Evolutionary conservation across 108 stramenopile species (phyloP), one percentile per base, ranked within the genome.

Genomic region (Skeletonema potamos): DNA sequence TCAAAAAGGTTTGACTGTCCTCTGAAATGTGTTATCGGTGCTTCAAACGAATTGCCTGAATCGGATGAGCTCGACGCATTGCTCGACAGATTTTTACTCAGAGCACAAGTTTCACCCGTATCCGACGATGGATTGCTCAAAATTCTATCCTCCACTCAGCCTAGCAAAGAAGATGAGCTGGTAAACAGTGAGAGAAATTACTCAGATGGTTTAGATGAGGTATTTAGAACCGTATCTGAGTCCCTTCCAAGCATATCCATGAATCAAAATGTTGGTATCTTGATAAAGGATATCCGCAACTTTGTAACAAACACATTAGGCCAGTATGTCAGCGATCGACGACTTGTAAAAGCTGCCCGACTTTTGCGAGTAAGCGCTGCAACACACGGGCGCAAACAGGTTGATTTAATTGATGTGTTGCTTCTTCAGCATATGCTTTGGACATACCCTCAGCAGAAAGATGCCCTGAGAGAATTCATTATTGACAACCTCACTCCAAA

Each of bases 41-140:
- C 91, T 4, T 86, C 88, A 9, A 92, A 92, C 76, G 88, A 89
- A 59, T 57, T 92, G 6, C 87, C 87, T 6, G 91, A 92, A 33
- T 85, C 83, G 37, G 87, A 89, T 12, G 88, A 92, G 48, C 82
- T 89, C 8, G 86, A 85, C 68, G 91, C 91, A 22, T 65, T 92
- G 15, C 83, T 84, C 33, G 91, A 92, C 66, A 82, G 91, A 17
- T 92, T 92, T 60, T 69, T 92, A 24, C 46, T 92, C 0, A 64
- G 91, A 44, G 84, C 86, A 27, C 82, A 88, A 54, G 91, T 92
- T 22, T 4, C 57, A 5, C 67, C 85, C 24, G 89, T 92, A 8
- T 88, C 91, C 6, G 91, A 92, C 62, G 84, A 76, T n/a, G 89
- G 86, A 9, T 51, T 89, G 27, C 4, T 88, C 44, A 26, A 78